Evolutionary conservation across 352 stramenopile species (phyloP).

Genomic region (Pythium graminicola): DNA sequence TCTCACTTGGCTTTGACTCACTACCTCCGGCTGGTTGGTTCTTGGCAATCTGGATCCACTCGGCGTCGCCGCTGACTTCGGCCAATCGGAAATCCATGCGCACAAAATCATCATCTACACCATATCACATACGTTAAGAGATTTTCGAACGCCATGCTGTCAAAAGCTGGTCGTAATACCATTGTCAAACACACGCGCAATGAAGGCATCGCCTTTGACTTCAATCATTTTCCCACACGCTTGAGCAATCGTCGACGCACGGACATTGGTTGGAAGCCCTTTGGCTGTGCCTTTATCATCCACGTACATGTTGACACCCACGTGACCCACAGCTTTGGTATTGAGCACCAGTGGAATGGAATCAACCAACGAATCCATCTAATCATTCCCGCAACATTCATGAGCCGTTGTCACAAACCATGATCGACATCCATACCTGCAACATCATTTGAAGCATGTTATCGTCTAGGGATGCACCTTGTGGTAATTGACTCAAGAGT

Average conservation of each 20-base stretch:
- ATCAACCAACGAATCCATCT: slow-evolving; percentile 86
- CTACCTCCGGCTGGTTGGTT: slow-evolving; percentile 31
- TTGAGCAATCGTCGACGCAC: slow-evolving; percentile 73
- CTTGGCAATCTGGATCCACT: slow-evolving; percentile 67
- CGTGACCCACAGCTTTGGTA: slow-evolving; percentile 51
- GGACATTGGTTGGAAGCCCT: slow-evolving; percentile 64
- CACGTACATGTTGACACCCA: slow-evolving; percentile 87
- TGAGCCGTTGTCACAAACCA: neutral
- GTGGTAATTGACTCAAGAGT: slow-evolving; percentile 61
- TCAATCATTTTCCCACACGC: slow-evolving; percentile 78
- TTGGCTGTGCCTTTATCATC: slow-evolving; percentile 88
- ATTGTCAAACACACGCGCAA: slow-evolving; percentile 84
- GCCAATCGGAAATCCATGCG: slow-evolving; percentile 73
- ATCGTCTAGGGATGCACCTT: slow-evolving; percentile 51
- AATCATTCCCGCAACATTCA: neutral
- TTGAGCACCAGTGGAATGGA: slow-evolving; percentile 85
- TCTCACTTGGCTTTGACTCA: slow-evolving; percentile 23
- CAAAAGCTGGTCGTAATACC: too few species aligned
- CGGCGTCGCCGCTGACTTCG: slow-evolving; percentile 55
- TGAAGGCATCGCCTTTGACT: slow-evolving; percentile 83
- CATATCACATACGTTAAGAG: neutral
- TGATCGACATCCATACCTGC: slow-evolving; percentile 22
- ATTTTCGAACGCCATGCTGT: too few species aligned
- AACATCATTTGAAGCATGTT: slow-evolving; percentile 85
- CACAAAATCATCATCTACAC: slow-evolving; percentile 69